These are phyloP conservation scores for Xerocomus brunneocitrinus DNA, from an alignment of 768 basidiomycete genomes.

Conservation along the genomic window DNA sequence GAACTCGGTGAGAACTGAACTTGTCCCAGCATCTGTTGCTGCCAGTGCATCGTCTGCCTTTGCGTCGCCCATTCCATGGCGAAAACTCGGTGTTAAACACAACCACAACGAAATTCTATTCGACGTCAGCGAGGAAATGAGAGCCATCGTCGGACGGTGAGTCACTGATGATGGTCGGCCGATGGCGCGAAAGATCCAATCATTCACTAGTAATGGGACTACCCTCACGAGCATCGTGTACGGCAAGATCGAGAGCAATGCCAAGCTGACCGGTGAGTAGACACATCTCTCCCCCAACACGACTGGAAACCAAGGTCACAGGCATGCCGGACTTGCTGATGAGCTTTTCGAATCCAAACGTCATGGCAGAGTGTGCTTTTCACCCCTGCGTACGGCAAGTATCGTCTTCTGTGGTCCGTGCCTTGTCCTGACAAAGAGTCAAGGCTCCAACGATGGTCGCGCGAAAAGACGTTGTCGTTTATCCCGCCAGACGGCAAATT, in stretches of 20 bases:
- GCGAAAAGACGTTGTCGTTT: slow-evolving; percentile 78
- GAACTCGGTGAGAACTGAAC: not conserved
- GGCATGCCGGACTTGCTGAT: slow-evolving; percentile 88
- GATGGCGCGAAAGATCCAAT: not conserved
- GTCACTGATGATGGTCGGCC: not conserved
- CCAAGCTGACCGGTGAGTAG: slow-evolving; percentile 64
- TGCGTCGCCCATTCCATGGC: slow-evolving; percentile 91
- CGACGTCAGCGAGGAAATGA: slow-evolving; percentile 80
- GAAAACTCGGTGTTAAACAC: slow-evolving; percentile 77
- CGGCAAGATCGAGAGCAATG: slow-evolving; percentile 75
- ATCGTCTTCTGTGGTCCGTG: not conserved
- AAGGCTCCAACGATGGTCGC: slow-evolving; percentile 77
- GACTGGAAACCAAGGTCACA: slow-evolving; percentile 23
- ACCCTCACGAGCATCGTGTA: slow-evolving; percentile 63
- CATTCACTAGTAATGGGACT: slow-evolving; percentile 53
- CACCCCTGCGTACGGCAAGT: slow-evolving; percentile 88
- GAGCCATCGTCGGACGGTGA: slow-evolving; percentile 38
- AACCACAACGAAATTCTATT: slow-evolving; percentile 91
- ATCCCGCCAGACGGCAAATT: slow-evolving; percentile 93
- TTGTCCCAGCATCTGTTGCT: slow-evolving; percentile 26
- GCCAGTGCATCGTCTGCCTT: slow-evolving; percentile 50
- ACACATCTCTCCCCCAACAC: not conserved
- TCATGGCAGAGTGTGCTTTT: slow-evolving; percentile 76
- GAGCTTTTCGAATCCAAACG: slow-evolving; percentile 69
- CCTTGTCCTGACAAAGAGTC: slow-evolving; percentile 4